A percentile compares a stretch with the other conserved stretches of the same genome.
Conservation (phyloP, 257 asterid genomes). For the Capsicum rhomboideum region DNA sequence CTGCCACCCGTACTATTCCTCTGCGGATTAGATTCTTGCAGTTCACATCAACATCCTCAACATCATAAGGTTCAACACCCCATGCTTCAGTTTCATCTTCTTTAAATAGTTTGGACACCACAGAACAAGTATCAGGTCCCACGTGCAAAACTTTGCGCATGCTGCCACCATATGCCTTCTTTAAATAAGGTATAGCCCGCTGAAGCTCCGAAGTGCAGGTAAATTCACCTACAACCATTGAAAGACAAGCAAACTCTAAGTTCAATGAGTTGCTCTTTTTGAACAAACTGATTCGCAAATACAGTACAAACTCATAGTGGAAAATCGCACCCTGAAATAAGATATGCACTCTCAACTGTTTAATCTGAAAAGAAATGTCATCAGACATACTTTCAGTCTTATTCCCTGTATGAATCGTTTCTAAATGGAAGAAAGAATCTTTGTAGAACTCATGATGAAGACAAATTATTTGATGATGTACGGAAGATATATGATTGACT, state of each 20-base stretch:
- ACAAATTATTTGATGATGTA: background rate
- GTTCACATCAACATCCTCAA: conserved; percentile 56
- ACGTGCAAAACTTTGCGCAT: conserved; percentile 73
- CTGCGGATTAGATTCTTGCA: conserved; percentile 59
- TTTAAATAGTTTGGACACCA: conserved; percentile 56
- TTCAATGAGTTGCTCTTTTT: background rate
- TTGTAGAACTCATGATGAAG: background rate
- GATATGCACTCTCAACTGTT: background rate
- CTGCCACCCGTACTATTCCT: conserved; percentile 73
- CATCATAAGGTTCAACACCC: conserved; percentile 88
- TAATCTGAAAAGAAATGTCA: background rate
- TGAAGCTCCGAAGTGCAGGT: conserved; percentile 58
- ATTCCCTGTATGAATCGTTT: background rate
- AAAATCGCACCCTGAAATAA: background rate
- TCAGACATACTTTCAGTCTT: background rate
- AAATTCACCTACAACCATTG: conserved; percentile 43
- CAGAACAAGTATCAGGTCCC: conserved; percentile 80
- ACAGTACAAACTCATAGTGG: background rate
- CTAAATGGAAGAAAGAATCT: background rate
- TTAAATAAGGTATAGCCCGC: conserved; percentile 48
- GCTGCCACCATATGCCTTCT: conserved; percentile 65
- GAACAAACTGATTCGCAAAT: background rate
- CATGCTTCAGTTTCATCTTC: conserved; percentile 82
- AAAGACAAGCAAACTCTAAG: background rate
- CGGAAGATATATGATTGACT: background rate